These are phyloP conservation scores for Phaeomoniella chlamydospora DNA, from an alignment of 2,329 filamentous ascomycete species.

Conservation along the genomic window DNA sequence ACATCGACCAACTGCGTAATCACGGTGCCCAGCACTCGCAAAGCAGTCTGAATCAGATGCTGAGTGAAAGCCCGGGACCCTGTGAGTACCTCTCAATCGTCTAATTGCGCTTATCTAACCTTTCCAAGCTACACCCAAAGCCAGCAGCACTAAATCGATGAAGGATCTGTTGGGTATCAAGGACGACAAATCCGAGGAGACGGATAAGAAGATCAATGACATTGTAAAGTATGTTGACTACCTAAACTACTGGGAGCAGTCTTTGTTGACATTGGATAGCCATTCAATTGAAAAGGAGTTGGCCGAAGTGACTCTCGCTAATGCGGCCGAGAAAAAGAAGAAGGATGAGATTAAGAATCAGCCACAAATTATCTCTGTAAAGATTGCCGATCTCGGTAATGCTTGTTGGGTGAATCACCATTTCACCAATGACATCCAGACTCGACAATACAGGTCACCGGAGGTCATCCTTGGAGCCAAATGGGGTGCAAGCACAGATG, in stretches of 20 bases:
- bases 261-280: conserved; percentile 28
- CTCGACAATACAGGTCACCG: conserved; percentile 87
- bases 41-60: conserved; percentile 68
- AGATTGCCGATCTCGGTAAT: conserved; percentile 96
- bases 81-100: conserved; percentile 11
- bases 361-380: conserved; percentile 71
- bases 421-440: conserved; percentile 99
- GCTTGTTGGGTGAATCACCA: conserved; percentile 98
- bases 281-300: conserved; percentile 87
- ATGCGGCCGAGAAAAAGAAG: conserved; percentile 45
- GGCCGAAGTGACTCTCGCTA: conserved; percentile 73
- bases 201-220: conserved; percentile 65
- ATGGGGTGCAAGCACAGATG: conserved; percentile 98
- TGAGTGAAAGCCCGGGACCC: conserved; percentile 57
- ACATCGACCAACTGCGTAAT: conserved; percentile 52
- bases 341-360: conserved; percentile 37
- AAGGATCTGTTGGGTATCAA: conserved; percentile 41
- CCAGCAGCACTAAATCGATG: conserved; percentile 37
- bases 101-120: conserved; percentile 17
- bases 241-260: conserved; percentile 1
- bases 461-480: conserved; percentile 94
- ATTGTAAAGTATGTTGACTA: conserved; percentile 68
- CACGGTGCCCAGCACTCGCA: conserved; percentile 50
- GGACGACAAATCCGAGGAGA: conserved; percentile 41
- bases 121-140: conserved; percentile 38